phyloP scores from a whole-genome alignment of 1,284 basidiomycete species.

The Austropuccinia psidii region DNA sequence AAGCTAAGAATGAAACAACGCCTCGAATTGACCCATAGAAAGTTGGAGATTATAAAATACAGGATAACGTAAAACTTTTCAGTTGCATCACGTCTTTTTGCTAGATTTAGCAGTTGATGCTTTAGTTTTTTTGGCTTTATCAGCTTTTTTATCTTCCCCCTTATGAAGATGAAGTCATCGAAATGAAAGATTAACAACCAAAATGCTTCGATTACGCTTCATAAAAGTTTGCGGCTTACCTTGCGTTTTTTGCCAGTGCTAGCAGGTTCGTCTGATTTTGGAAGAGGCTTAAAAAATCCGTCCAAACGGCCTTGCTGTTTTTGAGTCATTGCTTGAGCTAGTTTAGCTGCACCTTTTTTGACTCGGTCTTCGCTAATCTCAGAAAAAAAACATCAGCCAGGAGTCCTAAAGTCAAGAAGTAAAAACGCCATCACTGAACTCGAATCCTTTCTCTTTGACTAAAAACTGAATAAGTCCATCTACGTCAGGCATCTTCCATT shows the following conservation, averaged over 20 bases:
- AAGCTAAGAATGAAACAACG: too few species aligned
- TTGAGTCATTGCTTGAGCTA: conserved; percentile 72
- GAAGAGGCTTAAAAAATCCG: conserved; percentile 71
- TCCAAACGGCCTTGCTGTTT: conserved; percentile 96
- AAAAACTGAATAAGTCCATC: conserved; percentile 92
- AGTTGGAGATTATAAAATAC: too few species aligned
- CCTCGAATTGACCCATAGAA: too few species aligned
- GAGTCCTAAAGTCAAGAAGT: not conserved
- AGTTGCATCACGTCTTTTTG: too few species aligned
- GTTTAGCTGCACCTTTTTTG: conserved; percentile 85
- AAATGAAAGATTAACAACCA: not conserved
- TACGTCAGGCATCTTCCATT: conserved; percentile 88
- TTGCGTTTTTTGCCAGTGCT: conserved; percentile 28
- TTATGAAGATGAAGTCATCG: too few species aligned
- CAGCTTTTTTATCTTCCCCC: too few species aligned
- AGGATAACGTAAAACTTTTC: too few species aligned
- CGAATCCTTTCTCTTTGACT: conserved; percentile 93
- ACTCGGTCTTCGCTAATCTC: conserved; percentile 80
- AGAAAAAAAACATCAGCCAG: not conserved
- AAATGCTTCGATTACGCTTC: too few species aligned
- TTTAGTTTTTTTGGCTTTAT: too few species aligned
- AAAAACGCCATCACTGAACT: conserved; percentile 54
- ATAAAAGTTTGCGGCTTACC: not conserved
- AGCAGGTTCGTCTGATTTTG: conserved; percentile 38
- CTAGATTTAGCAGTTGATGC: too few species aligned